These are phyloP conservation scores for Ganoderma meredithae DNA, from an alignment of 1,284 basidiomycete species.

Conservation along the genomic window DNA sequence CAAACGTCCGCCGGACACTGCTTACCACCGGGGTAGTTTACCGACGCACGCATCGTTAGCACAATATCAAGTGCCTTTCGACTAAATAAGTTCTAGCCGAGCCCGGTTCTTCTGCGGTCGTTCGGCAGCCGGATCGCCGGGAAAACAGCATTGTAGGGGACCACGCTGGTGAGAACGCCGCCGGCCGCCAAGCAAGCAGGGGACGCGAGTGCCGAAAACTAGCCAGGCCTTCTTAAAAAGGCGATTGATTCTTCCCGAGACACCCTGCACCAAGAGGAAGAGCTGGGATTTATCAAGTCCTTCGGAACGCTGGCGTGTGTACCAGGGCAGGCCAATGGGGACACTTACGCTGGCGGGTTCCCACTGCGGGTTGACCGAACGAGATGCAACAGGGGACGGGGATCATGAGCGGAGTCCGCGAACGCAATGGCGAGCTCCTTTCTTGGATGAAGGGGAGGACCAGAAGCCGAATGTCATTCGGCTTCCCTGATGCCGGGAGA, in stretches of 20 bases:
- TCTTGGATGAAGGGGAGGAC: background rate
- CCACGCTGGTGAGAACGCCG: background rate
- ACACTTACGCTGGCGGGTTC: slow-evolving; percentile 12
- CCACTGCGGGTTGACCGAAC: slow-evolving; percentile 6
- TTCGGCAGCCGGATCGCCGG: background rate
- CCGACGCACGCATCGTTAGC: background rate
- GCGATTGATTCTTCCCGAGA: slow-evolving; percentile 11
- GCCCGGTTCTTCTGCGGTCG: background rate
- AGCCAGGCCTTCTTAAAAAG: slow-evolving; percentile 10
- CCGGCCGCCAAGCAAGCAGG: background rate
- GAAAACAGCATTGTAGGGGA: background rate
- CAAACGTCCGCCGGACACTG: slow-evolving; percentile 1
- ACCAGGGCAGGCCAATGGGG: slow-evolving; percentile 3
- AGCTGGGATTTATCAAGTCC: slow-evolving; percentile 17
- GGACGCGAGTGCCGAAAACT: background rate
- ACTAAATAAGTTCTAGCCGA: background rate
- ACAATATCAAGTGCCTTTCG: background rate
- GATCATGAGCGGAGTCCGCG: slow-evolving; percentile 9
- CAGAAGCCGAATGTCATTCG: slow-evolving; percentile 4
- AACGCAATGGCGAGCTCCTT: slow-evolving; percentile 1
- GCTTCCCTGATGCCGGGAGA: slow-evolving; percentile 10
- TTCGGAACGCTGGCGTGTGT: slow-evolving; percentile 14
- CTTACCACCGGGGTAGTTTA: background rate
- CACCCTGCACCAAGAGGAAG: slow-evolving; percentile 5
- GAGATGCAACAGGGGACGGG: background rate